A percentile compares a stretch with the other conserved stretches of the same genome.
phyloP scores from a whole-genome alignment of 495 filamentous ascomycete species.

The Penicillium taxi region DNA sequence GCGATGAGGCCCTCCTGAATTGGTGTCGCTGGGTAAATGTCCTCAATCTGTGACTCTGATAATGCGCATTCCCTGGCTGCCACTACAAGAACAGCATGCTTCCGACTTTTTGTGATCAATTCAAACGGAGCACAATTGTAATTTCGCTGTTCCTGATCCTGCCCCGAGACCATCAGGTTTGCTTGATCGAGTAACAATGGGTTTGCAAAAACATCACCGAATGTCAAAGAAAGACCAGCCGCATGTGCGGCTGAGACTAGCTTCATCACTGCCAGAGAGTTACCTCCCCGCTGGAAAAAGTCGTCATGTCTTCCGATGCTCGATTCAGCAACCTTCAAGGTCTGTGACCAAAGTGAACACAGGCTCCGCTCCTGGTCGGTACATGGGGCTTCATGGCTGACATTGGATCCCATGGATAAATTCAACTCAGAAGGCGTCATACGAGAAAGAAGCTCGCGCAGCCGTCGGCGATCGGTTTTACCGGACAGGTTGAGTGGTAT shows the following conservation, averaged over 20 bases:
- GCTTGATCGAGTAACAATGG: not conserved
- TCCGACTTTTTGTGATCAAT: not conserved
- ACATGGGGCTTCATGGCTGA: not conserved
- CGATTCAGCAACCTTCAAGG: not conserved
- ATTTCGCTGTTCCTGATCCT: not conserved
- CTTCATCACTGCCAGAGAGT: not conserved
- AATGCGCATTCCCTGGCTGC: not conserved
- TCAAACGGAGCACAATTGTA: not conserved
- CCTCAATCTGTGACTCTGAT: not conserved
- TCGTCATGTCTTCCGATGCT: not conserved
- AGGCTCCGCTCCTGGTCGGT: not conserved
- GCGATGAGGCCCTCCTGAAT: not conserved
- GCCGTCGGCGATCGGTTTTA: not conserved
- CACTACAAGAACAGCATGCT: too few species aligned
- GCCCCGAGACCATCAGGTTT: not conserved
- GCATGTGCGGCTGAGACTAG: not conserved
- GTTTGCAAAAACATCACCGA: not conserved
- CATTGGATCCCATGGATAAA: not conserved
- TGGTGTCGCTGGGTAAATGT: conserved; percentile 1
- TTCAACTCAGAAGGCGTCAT: not conserved
- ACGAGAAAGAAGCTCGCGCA: not conserved
- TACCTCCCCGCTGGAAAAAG: not conserved
- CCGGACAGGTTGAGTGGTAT: not conserved
- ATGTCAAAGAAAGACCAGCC: not conserved
- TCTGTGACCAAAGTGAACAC: not conserved